Evolutionary conservation across 345 rosid species (phyloP).

Genomic region (Hibiscus syriacus): DNA sequence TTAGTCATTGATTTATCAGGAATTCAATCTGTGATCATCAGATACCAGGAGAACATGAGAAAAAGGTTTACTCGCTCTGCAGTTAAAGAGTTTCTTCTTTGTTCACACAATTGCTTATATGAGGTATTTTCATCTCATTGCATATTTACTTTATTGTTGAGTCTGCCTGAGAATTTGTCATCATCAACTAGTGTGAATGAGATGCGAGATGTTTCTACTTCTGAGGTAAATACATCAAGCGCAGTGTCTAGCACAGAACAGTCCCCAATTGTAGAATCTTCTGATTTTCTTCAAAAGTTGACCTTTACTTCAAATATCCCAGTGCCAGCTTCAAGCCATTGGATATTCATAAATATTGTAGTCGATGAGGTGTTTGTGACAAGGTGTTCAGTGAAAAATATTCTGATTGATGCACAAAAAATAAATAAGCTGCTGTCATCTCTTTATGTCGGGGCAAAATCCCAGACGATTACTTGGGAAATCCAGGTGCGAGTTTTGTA

Average conservation of each 20-base stretch:
- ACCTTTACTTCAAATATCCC: conserved; percentile 32
- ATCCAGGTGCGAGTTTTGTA: conserved; percentile 46
- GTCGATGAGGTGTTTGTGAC: conserved; percentile 43
- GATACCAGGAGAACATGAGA: conserved; percentile 35
- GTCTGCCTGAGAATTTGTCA: conserved; percentile 28
- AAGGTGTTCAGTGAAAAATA: conserved; percentile 44
- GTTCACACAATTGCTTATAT: conserved; percentile 45
- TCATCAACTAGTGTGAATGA: conserved; percentile 22
- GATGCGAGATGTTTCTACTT: conserved; percentile 23
- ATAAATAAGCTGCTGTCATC: conserved; percentile 47
- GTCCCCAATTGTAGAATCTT: conserved; percentile 30
- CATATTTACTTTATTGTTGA: conserved; percentile 36
- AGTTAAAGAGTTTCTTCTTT: conserved; percentile 27
- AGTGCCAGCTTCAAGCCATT: conserved; percentile 24
- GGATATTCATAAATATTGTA: conserved; percentile 42
- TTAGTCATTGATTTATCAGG: conserved; percentile 34
- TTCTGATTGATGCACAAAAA: conserved; percentile 39
- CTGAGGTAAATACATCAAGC: conserved; percentile 11
- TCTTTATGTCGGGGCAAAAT: conserved; percentile 48
- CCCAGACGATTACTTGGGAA: conserved; percentile 41
- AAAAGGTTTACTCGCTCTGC: conserved; percentile 36
- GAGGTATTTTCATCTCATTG: conserved; percentile 58
- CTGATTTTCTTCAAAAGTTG: conserved; percentile 27
- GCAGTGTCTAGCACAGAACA: conserved; percentile 22
- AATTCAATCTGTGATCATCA: conserved; percentile 44